Base-by-base conservation (phyloP, 2,329 filamentous ascomycete species). In the Microsporum canis region DNA sequence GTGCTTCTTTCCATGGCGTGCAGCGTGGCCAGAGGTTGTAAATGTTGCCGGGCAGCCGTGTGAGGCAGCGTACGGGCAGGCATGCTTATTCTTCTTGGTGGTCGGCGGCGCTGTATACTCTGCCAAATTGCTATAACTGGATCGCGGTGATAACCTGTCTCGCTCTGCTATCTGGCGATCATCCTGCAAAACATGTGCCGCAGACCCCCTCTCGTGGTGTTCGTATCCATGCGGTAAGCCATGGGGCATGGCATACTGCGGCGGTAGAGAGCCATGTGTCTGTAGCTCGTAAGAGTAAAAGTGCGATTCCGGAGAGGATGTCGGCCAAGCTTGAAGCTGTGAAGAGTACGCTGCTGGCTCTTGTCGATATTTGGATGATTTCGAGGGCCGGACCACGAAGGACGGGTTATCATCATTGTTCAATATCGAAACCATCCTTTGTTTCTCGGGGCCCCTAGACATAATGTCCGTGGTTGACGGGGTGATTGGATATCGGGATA, bases 1-100 rank as follows among this genome's bases (percentile, higher is more conserved):
- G 73, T 86, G 84, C 72, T 85, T 86, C 73, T 86, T 86, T 33
- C 84, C 83, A 67, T 86, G 84, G 23, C 84, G 81, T n/a, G 84
- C 83, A 5, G 84, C 84, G 67, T 86, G 84, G 58, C 84, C 84
- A 0, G 84, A 86, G 3, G 84, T 87, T 59, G 84, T 87, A 72
- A 87, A 87, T 56, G 80, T 84, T 63, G 85, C 82, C 58, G 73
- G 75, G 75, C 84, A 87, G 59, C 78, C 76, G 69, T 79, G 82
- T 58, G 80, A 78, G 65, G 80, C 79, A 1, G 83, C 81, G 69
- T 85, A 82, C 0, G 84, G 84, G 65, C 84, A 86, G 1, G 84
- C 83, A 66, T 86, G 86, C 72, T 83, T 84, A 71, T 85, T 86
- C 75, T 86, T 86, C 60, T 75, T 74, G 3, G 65, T 68, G n/a